Base-by-base conservation (phyloP, 225 moss, liverwort and hornwort species). In the Straminergon stramineum region DNA sequence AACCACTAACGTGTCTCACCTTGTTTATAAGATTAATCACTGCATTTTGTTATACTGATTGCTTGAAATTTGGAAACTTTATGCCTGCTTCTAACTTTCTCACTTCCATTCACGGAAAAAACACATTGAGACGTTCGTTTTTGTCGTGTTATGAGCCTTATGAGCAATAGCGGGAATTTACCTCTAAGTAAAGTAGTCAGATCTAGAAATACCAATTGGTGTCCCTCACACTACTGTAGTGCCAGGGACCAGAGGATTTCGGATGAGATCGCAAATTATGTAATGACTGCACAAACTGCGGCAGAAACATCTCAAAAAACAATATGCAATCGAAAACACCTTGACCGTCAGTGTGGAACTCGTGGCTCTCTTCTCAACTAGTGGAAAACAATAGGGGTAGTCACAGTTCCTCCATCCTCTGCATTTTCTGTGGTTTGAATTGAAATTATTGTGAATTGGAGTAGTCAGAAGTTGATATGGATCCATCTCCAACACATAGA, bases 311-410 rank as follows among this genome's bases (percentile, higher is more conserved):
- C 7, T 39, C 11, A 58, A 58, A 13, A 80, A 58, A 24, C 27
- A 79, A 57, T 0, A 27, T 57, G 27, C 58, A 39, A 58, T 11
- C 7, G 3, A 5, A 58, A 28, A 28, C 12, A 39, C 7, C 24
- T n/a, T n/a, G 16, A 79, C 28, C 18, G 16, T 31, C 6, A 2
- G 4, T n/a, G 3, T 37, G 37, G 0, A 79, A 56, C 10, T 26
- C 37, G 26, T 24, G n/a, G 57, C 13, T 4, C 57, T 35, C 37
- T 37, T n/a, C 17, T 17, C n/a, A 57, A 57, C 4, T 26, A 39
- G 7, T 1, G 0, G 10, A 11, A 39, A 79, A 39, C 17, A 26
- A n/a, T n/a, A n/a, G n/a, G n/a, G n/a, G n/a, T n/a, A n/a, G n/a
- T n/a, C n/a, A n/a, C n/a, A n/a, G n/a, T n/a, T n/a, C n/a, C n/a